Base-by-base conservation (phyloP, 2,329 filamentous ascomycete genomes). In the Thelonectria rubi region DNA sequence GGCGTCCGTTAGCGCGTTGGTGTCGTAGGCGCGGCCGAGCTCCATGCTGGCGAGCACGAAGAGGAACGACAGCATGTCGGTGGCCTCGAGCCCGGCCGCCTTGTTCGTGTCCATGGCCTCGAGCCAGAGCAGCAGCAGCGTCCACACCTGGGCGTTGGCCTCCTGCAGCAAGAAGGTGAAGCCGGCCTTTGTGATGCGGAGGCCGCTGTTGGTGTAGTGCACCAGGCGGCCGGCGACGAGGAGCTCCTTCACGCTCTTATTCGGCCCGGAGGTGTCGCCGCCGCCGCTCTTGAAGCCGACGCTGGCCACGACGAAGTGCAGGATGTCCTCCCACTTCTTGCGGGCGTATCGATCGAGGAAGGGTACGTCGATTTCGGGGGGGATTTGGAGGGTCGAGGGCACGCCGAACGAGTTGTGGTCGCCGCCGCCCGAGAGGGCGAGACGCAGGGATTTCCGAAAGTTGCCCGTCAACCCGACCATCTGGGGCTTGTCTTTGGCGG, bases 81-180 rank as follows among this genome's bases (percentile, higher is more conserved):
- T 93, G 61, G 91, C 89, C 68, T 97, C 93, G 83, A 97, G 90
- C 32, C 86, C 86, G 15, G 91, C 81, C 72, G 84, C 73, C 46
- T 76, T 75, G 51, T 78, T 76, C 14, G 76, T 78, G 69, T 93
- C 90, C 46, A 91, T 91, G 63, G 93, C 91, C 68, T 96, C 92
- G 52, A 99, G 88, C 83, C 97, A 99, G 32, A 97, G 88, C 30
- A 99, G 90, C 37, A 99, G 83, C 48, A 99, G 82, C 24, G 93
- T 95, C 95, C 95, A 99, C 37, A 99, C 93, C 77, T 99, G 95
- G 0, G 94, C 93, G 75, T 97, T 98, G 61, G 94, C 90, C 73
- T 97, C 94, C 72, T 98, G 94, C 9, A 99, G 83, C 58, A 99
- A 82, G 73, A 99, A 99, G 0, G 92, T 94, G 75, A 99, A 99